A percentile compares a stretch with the other conserved stretches of the same genome.
These are phyloP conservation scores for Leccinum subfulvum DNA, from an alignment of 1,284 basidiomycete species.

Conservation along the genomic window DNA sequence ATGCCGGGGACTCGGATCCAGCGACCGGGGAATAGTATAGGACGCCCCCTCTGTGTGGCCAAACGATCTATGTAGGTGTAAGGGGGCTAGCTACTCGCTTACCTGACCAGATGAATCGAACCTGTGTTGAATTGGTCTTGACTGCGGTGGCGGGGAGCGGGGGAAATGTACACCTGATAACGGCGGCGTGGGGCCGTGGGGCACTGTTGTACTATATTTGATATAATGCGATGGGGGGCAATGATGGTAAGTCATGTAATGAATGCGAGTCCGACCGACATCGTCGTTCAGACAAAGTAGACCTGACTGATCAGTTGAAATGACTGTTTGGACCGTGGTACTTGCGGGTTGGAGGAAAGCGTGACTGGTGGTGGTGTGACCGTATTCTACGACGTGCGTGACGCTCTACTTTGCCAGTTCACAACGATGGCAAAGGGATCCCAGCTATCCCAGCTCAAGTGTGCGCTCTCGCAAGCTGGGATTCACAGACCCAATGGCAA, in stretches of 20 bases:
- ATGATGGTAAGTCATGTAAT: background rate
- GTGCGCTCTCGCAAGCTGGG: conserved; percentile 76
- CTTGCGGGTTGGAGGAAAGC: background rate
- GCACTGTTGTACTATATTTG: background rate
- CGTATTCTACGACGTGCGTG: background rate
- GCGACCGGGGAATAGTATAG: background rate
- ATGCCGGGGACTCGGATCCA: background rate
- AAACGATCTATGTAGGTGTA: background rate
- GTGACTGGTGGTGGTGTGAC: conserved; percentile 6
- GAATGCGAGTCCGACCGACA: background rate
- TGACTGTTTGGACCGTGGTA: background rate
- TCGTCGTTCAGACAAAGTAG: background rate
- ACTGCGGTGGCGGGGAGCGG: background rate
- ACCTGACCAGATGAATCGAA: background rate
- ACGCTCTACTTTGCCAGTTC: conserved; percentile 1
- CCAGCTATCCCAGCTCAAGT: conserved; percentile 85
- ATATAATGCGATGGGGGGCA: background rate
- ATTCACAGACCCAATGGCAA: conserved; percentile 63
- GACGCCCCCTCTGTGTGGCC: background rate
- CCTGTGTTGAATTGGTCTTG: conserved; percentile 4
- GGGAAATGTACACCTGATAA: background rate
- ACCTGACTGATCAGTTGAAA: background rate
- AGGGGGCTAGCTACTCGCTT: background rate
- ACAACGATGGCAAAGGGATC: conserved; percentile 65
- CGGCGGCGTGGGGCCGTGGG: background rate